phyloP scores from a whole-genome alignment of 768 basidiomycete genomes.

The Kwoniella mangroviensis region DNA sequence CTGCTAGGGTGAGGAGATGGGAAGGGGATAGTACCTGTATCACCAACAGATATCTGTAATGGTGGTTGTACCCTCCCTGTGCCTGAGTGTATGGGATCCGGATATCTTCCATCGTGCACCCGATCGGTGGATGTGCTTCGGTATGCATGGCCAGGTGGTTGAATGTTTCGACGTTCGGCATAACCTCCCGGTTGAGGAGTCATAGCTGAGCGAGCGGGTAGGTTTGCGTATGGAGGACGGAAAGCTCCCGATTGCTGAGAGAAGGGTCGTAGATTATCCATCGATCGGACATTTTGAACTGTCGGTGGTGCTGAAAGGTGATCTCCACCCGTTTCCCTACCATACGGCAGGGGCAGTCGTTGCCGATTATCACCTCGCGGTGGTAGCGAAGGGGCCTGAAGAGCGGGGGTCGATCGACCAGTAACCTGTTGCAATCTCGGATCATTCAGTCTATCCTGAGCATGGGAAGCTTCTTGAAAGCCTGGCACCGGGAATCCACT shows the following conservation, averaged over 20 bases:
- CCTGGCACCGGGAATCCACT: conserved; percentile 26
- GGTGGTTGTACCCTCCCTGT: conserved; percentile 18
- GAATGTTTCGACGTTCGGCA: conserved; percentile 10
- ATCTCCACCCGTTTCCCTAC: conserved; percentile 10
- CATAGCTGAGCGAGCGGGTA: conserved; percentile 27
- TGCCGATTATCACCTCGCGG: conserved; percentile 5
- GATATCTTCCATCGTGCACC: conserved; percentile 45
- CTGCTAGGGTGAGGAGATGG: conserved; percentile 39
- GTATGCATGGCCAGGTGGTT: conserved; percentile 13
- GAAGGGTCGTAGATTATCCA: conserved; percentile 46
- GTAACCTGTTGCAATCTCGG: conserved; percentile 33
- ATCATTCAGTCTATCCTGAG: conserved; percentile 38
- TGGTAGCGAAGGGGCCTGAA: conserved; percentile 2
- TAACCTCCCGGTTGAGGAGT: conserved; percentile 30
- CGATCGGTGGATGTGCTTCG: conserved; percentile 40
- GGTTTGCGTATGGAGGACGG: conserved; percentile 37
- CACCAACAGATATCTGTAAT: conserved; percentile 12
- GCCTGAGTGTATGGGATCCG: conserved; percentile 31
- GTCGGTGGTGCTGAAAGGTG: conserved; percentile 21
- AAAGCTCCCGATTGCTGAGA: conserved; percentile 14
- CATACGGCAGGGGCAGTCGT: conserved; percentile 24
- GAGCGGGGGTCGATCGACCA: conserved; percentile 9
- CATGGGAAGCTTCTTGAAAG: conserved; percentile 36
- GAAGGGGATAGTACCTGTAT: conserved; percentile 32
- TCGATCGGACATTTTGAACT: conserved; percentile 40